Conservation (phyloP, 1,284 basidiomycete species). For the Boletus sp. region DNA sequence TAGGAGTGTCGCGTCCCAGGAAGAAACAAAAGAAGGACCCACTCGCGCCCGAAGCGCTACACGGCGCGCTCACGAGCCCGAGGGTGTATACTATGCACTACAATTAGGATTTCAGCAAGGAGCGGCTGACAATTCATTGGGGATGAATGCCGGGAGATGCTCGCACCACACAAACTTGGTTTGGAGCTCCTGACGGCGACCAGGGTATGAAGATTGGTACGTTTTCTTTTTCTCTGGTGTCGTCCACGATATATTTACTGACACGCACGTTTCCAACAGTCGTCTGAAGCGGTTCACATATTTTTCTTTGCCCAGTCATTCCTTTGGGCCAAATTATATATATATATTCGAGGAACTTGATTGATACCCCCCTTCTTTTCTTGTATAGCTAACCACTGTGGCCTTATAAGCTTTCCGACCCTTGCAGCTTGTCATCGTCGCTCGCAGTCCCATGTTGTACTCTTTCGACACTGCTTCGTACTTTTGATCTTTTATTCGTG, state of each 20-base stretch:
- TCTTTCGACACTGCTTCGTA: not conserved
- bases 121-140: slow-evolving; percentile 59
- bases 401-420: slow-evolving; percentile 20
- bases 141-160: slow-evolving; percentile 56
- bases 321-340: slow-evolving; percentile 6
- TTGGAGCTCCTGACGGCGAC: slow-evolving; percentile 61
- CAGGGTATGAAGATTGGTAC: slow-evolving; percentile 74
- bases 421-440: not conserved
- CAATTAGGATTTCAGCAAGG: slow-evolving; percentile 61
- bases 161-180: slow-evolving; percentile 57
- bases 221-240: slow-evolving; percentile 27
- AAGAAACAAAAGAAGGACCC: slow-evolving; percentile 49
- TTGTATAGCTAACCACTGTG: slow-evolving; percentile 40
- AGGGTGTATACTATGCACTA: slow-evolving; percentile 76
- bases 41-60: slow-evolving; percentile 40
- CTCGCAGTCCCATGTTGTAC: not conserved
- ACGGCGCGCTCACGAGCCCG: slow-evolving; percentile 55
- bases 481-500: not conserved
- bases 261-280: slow-evolving; percentile 11
- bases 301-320: not conserved
- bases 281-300: slow-evolving; percentile 14
- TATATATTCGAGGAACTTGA: slow-evolving; percentile 12
- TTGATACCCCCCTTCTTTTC: slow-evolving; percentile 18
- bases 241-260: not conserved
- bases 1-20: slow-evolving; percentile 37